Evolutionary conservation across 1,284 basidiomycete species (phyloP).

Genomic region (Cystobasidium sp.): DNA sequence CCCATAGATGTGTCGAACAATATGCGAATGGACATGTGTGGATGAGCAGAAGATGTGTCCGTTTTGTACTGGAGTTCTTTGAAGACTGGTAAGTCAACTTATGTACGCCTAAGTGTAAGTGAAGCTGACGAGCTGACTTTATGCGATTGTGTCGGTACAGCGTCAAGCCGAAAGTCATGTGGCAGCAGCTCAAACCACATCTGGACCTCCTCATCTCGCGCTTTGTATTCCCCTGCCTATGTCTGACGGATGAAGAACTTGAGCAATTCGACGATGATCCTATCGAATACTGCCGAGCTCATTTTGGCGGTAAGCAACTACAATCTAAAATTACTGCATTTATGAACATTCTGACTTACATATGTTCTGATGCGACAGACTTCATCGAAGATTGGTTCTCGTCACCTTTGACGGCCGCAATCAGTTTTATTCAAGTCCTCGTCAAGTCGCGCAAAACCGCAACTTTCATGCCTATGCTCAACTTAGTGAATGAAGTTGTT

Average conservation of each 20-base stretch:
- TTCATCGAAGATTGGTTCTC: constrained; percentile 73
- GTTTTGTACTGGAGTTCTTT: constrained; percentile 78
- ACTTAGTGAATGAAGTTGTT: constrained; percentile 73
- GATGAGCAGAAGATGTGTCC: constrained; percentile 79
- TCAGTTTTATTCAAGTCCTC: constrained; percentile 74
- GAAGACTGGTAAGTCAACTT: constrained; percentile 72
- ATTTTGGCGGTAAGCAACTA: constrained; percentile 64
- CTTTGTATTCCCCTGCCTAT: constrained; percentile 83
- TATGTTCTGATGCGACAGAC: constrained; percentile 60
- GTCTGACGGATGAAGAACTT: constrained; percentile 70
- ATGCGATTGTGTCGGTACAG: constrained; percentile 57
- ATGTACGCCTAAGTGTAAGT: neutral
- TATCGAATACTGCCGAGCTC: constrained; percentile 72
- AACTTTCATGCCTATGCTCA: constrained; percentile 75
- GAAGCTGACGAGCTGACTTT: neutral
- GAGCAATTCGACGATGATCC: constrained; percentile 77
- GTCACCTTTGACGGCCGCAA: constrained; percentile 74
- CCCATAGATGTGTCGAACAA: constrained; percentile 58
- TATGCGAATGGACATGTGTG: constrained; percentile 71
- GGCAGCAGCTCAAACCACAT: constrained; percentile 80
- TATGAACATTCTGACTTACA: neutral
- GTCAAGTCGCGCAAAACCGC: constrained; percentile 75
- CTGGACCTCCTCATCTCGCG: constrained; percentile 71
- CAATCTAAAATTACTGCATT: constrained; percentile 51
- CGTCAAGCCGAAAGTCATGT: constrained; percentile 84